Percentiles rank a stretch among this genome's conserved stretches.
Evolutionary conservation across 768 basidiomycete genomes (phyloP).

Genomic region (Xerocomus spinulosus): DNA sequence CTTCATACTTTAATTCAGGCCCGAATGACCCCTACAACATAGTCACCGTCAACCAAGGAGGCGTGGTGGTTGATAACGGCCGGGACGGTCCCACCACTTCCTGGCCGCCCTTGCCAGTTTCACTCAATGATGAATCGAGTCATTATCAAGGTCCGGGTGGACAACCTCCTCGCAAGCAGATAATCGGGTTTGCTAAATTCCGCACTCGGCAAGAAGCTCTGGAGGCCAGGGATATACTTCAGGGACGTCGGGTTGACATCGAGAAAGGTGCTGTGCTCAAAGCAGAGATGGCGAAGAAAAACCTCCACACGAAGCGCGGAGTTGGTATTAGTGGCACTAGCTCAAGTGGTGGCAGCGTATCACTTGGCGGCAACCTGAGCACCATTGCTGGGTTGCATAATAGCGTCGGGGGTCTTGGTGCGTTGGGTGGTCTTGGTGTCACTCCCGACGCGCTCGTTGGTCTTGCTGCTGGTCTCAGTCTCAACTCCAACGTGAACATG

Average conservation of each 20-base stretch:
- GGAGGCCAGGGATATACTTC: constrained; percentile 80
- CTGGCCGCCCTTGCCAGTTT: constrained; percentile 47
- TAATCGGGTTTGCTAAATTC: constrained; percentile 98
- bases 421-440: constrained; percentile 24
- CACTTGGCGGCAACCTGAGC: constrained; percentile 25
- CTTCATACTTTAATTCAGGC: constrained; percentile 41
- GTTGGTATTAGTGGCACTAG: constrained; percentile 57
- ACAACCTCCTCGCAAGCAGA: constrained; percentile 79
- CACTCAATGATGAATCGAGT: constrained; percentile 31
- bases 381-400: constrained; percentile 21
- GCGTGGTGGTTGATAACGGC: constrained; percentile 74
- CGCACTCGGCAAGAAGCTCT: constrained; percentile 81
- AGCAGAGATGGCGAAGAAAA: constrained; percentile 99
- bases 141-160: constrained; percentile 31
- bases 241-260: constrained; percentile 86
- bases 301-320: constrained; percentile 90
- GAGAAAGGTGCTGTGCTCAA: constrained; percentile 92
- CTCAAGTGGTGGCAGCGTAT: constrained; percentile 26
- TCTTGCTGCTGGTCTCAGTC: constrained; percentile 27
- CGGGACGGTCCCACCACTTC: constrained; percentile 68
- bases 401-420: constrained; percentile 27
- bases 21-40: constrained; percentile 81
- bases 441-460: constrained; percentile 26
- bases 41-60: constrained; percentile 77
- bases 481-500: constrained; percentile 27